Base-by-base conservation (phyloP, 768 basidiomycete genomes). In the Pisolithus sp. region DNA sequence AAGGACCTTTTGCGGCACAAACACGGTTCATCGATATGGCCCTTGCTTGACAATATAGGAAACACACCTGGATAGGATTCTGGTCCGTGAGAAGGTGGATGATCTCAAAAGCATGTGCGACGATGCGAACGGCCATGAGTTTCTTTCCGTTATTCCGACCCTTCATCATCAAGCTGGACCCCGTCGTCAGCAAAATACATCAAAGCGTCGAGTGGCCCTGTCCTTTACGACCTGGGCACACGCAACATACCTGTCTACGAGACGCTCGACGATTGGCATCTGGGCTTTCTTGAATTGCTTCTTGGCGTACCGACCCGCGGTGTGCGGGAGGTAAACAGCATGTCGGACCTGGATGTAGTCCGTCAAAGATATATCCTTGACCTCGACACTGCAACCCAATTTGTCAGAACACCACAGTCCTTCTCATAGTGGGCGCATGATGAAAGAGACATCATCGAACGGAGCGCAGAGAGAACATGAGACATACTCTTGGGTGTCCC, bases 251-350 rank as follows among this genome's bases (percentile, higher is more conserved):
- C 86, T 86, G 81, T 97, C 94, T 60, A 98, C 96, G 68, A 99
- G 79, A 69, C 96, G 91, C 76, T 99, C 96, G 63, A 98, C 96
- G 70, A 99, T 95, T 68, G 96, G 96, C 96, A 99, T 99, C 73
- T 96, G 92, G 5, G 93, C 93, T 85, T 99, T 99, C 82, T 94
- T 97, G 86, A 98, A 99, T 75, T 97, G 94, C 79, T 97, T 97
- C 81, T 94, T 94, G 67, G 94, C 92, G 72, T 97, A 98, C 73
- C 96, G 92, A 60, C 96, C 96, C 58, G 95, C 94, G 55, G 96
- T 99, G 82, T 99, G 95, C 54, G 95, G 95, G 52, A 96, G 75
- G 76, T 93, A 98, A 69, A 97, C 95, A 48, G 93, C 86, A 71
- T 96, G 91, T 69, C 91, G 91, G 73, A 95, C 87, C 80, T 98